A percentile compares a stretch with the other conserved stretches of the same genome.
These are phyloP conservation scores for sweet orange (Citrus sinensis) DNA, from an alignment of 345 rosid genomes.

Conservation along the genomic window DNA sequence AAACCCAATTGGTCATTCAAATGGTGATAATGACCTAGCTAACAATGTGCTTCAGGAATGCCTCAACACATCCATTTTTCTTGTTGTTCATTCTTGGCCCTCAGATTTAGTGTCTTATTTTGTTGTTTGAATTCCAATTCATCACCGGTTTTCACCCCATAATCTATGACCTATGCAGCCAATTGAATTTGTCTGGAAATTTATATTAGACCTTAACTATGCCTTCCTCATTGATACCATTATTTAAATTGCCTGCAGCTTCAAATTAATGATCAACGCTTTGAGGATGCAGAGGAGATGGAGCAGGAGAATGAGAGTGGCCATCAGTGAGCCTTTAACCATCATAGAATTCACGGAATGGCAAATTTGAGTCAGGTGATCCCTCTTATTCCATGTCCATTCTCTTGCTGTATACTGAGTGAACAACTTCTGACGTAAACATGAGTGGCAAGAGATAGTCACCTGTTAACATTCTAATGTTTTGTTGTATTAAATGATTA, in stretches of 20 bases:
- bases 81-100: neutral
- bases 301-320: conserved; percentile 32
- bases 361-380: neutral
- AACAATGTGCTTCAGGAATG: conserved; percentile 66
- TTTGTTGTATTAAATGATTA: neutral
- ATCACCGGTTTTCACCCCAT: too few species aligned
- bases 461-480: neutral
- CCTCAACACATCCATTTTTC: neutral
- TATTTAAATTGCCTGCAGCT: conserved; percentile 43
- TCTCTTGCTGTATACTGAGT: neutral
- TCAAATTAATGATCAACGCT: conserved; percentile 74
- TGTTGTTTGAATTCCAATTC: neutral
- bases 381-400: neutral
- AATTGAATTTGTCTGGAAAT: neutral
- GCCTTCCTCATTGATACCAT: neutral
- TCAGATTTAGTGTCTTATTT: neutral
- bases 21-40: conserved; percentile 66
- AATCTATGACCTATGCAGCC: neutral
- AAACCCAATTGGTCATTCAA: conserved; percentile 72
- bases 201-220: too few species aligned
- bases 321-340: conserved; percentile 21
- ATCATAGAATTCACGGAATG: neutral
- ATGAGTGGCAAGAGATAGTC: neutral
- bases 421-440: neutral
- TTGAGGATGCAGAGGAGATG: conserved; percentile 92